Evolutionary conservation across 345 rosid species (phyloP).

Genomic region (Aquilaria sinensis): DNA sequence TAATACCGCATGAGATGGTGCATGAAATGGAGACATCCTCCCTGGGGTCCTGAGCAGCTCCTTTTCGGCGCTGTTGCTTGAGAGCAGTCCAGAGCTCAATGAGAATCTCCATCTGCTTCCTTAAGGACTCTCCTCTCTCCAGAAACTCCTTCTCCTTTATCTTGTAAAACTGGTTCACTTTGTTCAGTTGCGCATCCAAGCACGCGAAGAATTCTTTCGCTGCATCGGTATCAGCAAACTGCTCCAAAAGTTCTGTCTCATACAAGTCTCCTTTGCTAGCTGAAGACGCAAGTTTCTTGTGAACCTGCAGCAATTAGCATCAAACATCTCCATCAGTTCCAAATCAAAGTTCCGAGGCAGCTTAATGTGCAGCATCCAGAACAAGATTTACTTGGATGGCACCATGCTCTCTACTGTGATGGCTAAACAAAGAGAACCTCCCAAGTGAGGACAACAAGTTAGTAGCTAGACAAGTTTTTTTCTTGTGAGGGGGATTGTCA

Average conservation of each 20-base stretch:
- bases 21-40: conserved; percentile 79
- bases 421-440: conserved; percentile 38
- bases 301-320: conserved; percentile 45
- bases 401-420: conserved; percentile 41
- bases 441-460: conserved; percentile 39
- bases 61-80: conserved; percentile 41
- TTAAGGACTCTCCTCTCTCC: conserved; percentile 82
- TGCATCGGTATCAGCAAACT: conserved; percentile 71
- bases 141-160: conserved; percentile 82
- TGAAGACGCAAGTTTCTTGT: conserved; percentile 63
- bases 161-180: conserved; percentile 83
- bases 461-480: conserved; percentile 18
- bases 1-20: conserved; percentile 70
- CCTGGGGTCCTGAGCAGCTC: conserved; percentile 41
- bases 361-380: not conserved
- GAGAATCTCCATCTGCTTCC: conserved; percentile 86
- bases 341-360: not conserved
- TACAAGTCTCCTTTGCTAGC: conserved; percentile 59
- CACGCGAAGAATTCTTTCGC: conserved; percentile 71
- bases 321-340: not conserved
- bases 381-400: conserved; percentile 57
- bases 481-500: conserved; percentile 8
- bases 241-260: conserved; percentile 82
- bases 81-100: conserved; percentile 59
- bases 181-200: conserved; percentile 84